Evolutionary conservation across 495 filamentous ascomycete species (phyloP), one percentile per base, ranked within the genome.

Genomic region (Penicillium chermesinum): DNA sequence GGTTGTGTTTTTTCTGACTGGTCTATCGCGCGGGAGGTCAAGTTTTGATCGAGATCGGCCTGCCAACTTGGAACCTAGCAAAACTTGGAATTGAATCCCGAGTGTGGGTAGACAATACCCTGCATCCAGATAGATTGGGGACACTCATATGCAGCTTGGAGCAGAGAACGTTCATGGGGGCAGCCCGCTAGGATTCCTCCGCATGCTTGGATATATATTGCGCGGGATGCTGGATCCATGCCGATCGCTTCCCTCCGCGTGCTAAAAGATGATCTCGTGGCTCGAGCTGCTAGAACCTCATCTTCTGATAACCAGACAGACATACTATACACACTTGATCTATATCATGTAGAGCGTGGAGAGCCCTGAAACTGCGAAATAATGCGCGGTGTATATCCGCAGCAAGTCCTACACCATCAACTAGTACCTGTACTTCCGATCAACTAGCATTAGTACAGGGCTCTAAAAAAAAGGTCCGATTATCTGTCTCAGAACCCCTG

Each of bases 401-500:
- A 37, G 13, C 35, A 37, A 17, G 6, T 13, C 6, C 15, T 17
- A 17, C 35, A 37, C 15, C 15, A 4, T n/a, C n/a, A n/a, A n/a
- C n/a, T n/a, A n/a, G n/a, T 30, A 30, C 25, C 4, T 5, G 4
- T 30, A 10, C 25, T 4, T 30, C 10, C 25, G 25, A 30, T 30
- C 25, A 10, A 30, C 25, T 30, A 30, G 19, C 38, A 18, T 13
- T 17, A 33, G 25, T n/a, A n/a, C n/a, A n/a, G n/a, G n/a, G n/a
- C n/a, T 35, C 34, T 45, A 38, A 38, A 46, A 43, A 19, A 34
- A 34, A 15, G 25, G 5, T 10, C 25, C 15, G 44, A 38, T 36
- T 37, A 51, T 59, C 45, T 59, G 53, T 54, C 44, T 59, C 53
- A 53, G 35, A 45, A 33, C 57, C 57, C 57, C 49, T 56, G 50